Conservation (phyloP, 805 yeast species). For the Lipomyces japonicus region DNA sequence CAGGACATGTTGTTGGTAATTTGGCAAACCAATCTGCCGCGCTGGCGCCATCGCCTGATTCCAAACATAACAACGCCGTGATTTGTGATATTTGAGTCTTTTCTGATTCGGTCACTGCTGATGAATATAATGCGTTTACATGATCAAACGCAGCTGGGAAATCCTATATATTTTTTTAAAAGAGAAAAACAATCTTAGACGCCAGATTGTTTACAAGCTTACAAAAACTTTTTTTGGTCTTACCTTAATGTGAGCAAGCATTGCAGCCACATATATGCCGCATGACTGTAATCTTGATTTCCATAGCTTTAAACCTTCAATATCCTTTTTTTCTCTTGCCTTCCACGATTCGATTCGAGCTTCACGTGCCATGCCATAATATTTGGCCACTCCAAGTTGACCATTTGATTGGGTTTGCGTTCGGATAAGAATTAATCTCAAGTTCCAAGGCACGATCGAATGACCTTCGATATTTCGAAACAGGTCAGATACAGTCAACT, state of each 20-base stretch:
- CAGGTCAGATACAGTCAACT: slow-evolving; percentile 30
- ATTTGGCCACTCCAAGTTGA: slow-evolving; percentile 35
- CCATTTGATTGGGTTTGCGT: slow-evolving; percentile 37
- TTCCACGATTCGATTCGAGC: slow-evolving; percentile 33
- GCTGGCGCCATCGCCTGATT: slow-evolving; percentile 11
- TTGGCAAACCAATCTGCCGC: slow-evolving; percentile 18
- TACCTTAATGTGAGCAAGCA: slow-evolving; percentile 36
- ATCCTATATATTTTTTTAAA: too few species aligned
- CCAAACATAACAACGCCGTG: slow-evolving; percentile 20
- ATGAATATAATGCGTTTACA: slow-evolving; percentile 18
- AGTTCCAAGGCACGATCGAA: slow-evolving; percentile 36
- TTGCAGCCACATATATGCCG: slow-evolving; percentile 37
- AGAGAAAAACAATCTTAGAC: too few species aligned
- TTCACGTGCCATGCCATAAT: slow-evolving; percentile 38
- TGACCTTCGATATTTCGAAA: slow-evolving; percentile 28
- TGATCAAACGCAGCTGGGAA: slow-evolving; percentile 36
- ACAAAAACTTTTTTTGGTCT: too few species aligned
- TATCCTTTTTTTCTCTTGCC: neutral
- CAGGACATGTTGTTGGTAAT: slow-evolving; percentile 6
- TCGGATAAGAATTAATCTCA: slow-evolving; percentile 36
- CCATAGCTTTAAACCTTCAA: slow-evolving; percentile 1
- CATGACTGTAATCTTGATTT: slow-evolving; percentile 6
- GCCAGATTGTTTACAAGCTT: too few species aligned
- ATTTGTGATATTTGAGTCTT: slow-evolving; percentile 6
- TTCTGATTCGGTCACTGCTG: slow-evolving; percentile 1